Evolutionary conservation across 208 protist species (phyloP).

Genomic region (Herpetomonas samuelpessoai): DNA sequence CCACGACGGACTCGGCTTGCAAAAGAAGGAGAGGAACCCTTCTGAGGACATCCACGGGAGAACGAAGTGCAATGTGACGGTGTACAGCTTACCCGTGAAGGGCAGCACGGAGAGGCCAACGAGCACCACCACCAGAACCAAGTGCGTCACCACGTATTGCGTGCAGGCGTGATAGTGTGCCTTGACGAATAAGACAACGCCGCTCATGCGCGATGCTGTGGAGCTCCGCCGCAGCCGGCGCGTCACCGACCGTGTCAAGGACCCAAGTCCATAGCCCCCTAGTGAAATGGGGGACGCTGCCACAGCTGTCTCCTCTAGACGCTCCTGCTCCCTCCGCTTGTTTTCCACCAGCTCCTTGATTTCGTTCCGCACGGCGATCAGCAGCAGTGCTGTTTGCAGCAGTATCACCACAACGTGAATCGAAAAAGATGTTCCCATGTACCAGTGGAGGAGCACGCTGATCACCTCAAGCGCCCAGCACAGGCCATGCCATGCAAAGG

Average conservation of each 20-base stretch:
- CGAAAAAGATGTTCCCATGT: slow-evolving; percentile 60
- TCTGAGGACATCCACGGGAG: slow-evolving; percentile 71
- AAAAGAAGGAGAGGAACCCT: slow-evolving; percentile 65
- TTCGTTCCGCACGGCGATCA: slow-evolving; percentile 68
- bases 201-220: slow-evolving; percentile 22
- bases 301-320: not conserved
- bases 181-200: slow-evolving; percentile 40
- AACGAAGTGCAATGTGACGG: slow-evolving; percentile 47
- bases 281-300: slow-evolving; percentile 7
- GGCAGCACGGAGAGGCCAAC: slow-evolving; percentile 70
- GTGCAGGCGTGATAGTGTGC: slow-evolving; percentile 40
- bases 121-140: slow-evolving; percentile 34
- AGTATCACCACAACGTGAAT: slow-evolving; percentile 51
- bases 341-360: slow-evolving; percentile 31
- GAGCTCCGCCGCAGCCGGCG: slow-evolving; percentile 19
- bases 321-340: slow-evolving; percentile 9
- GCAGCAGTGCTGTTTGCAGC: slow-evolving; percentile 59
- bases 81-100: slow-evolving; percentile 62
- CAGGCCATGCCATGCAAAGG: not conserved
- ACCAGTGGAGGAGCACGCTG: slow-evolving; percentile 17
- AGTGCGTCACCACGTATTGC: slow-evolving; percentile 57
- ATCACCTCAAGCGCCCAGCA: not conserved
- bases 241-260: slow-evolving; percentile 9
- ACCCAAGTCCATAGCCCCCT: not conserved
- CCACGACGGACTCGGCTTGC: slow-evolving; percentile 10